Base-by-base conservation (phyloP, 2,329 filamentous ascomycete species). In the Hyphodiscus sp. region DNA sequence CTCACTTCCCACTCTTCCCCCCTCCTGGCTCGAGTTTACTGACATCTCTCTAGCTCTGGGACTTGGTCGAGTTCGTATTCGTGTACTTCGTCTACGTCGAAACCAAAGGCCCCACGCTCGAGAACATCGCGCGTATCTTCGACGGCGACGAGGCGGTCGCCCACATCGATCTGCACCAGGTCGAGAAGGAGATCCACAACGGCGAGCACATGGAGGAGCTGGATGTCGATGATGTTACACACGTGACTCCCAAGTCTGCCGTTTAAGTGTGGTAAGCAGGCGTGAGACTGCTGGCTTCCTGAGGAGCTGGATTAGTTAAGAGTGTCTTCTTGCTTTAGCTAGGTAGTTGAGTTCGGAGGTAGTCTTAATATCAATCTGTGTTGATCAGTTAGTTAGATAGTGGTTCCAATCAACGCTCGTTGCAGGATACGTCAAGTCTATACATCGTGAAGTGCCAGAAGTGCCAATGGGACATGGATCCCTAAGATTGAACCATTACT, bases 101-200 rank as follows among this genome's bases (percentile, higher is more conserved):
- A 59, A 74, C 72, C 41, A 62, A 67, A 16, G 70, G 71, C 62
- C 71, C 70, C 4, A 67, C 72, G 42, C 67, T 74, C 19, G 72
- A 74, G 61, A 71, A 74, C 53, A 74, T 73, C 52, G 71, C 71
- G 44, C 72, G 69, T 60, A 67, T 69, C 60, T 74, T 74, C 53
- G 72, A 74, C 58, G 70, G 71, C 20, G 45, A 47, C 10, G 42
- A 38, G 5, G 33, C 33, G 5, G 33, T 38, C 16, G 33, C 33
- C 11, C 33, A 38, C 16, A 38, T 38, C 11, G 33, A 38, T 10
- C 33, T 38, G 5, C 33, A 38, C 33, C 33, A 38, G 33, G 33
- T 38, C 33, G 33, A 38, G 33, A 38, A 38, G 16, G 33, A 38
- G 33, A 38, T 38, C 11, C 33, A 38, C 33, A 13, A 38, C 4